phyloP scores from a whole-genome alignment of 805 yeast species.

The Yarrowia sp. region DNA sequence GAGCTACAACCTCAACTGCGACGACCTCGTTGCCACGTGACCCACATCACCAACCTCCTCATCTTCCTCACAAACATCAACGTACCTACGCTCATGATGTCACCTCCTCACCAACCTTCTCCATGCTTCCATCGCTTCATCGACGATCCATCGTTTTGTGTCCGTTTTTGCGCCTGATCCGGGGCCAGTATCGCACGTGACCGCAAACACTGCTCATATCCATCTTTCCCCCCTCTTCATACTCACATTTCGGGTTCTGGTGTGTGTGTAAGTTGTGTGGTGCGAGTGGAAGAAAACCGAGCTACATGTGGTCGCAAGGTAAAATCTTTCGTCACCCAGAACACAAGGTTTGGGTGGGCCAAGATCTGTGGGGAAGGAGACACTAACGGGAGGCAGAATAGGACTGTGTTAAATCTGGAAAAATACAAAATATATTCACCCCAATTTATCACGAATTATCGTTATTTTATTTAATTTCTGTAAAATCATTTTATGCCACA shows the following conservation, averaged over 20 bases:
- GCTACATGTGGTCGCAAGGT: conserved; percentile 32
- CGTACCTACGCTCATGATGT: too few species aligned
- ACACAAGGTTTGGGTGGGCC: conserved; percentile 38
- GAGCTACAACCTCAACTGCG: too few species aligned
- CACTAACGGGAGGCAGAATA: too few species aligned
- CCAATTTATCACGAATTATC: background rate
- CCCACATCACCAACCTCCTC: too few species aligned
- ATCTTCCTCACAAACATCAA: too few species aligned
- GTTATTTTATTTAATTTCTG: background rate
- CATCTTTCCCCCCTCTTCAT: background rate
- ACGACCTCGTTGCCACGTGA: too few species aligned
- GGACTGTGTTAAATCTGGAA: background rate
- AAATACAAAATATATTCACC: background rate
- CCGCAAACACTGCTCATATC: too few species aligned
- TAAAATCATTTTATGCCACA: too few species aligned
- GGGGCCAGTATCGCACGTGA: background rate
- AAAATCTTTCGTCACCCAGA: conserved; percentile 33
- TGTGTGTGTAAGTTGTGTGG: conserved; percentile 36
- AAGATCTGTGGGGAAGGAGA: conserved; percentile 23
- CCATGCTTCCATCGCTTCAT: conserved; percentile 30
- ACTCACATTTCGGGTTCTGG: conserved; percentile 32
- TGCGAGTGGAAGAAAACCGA: conserved; percentile 34
- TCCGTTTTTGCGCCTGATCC: background rate
- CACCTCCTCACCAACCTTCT: conserved; percentile 3
- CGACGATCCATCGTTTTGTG: conserved; percentile 12